phyloP scores from a whole-genome alignment of 768 basidiomycete genomes.

The Daedalea quercina region DNA sequence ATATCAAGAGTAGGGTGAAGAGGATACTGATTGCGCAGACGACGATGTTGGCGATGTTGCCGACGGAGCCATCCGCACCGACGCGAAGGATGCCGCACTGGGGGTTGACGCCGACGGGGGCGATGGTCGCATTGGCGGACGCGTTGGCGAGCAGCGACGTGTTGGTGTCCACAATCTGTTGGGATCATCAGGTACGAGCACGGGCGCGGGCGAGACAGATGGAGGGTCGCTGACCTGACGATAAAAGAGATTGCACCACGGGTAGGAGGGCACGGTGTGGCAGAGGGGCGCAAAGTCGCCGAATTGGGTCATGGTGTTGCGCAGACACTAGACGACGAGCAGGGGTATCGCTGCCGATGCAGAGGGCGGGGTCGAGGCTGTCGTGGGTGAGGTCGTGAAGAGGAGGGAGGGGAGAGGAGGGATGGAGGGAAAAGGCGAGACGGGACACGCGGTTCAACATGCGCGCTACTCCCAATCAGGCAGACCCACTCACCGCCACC shows the following conservation, averaged over 20 bases:
- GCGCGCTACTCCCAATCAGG: too few species aligned
- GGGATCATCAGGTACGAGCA: conserved; percentile 4
- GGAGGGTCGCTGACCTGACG: too few species aligned
- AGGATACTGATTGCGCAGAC: conserved; percentile 71
- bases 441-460: too few species aligned
- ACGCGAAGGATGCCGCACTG: conserved; percentile 69
- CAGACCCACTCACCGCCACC: too few species aligned
- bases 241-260: conserved; percentile 95
- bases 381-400: too few species aligned
- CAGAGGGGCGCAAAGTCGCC: conserved; percentile 72
- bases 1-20: conserved; percentile 50
- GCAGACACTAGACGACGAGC: background rate
- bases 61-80: conserved; percentile 52
- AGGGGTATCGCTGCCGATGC: background rate
- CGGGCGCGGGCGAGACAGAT: conserved; percentile 18
- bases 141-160: conserved; percentile 29
- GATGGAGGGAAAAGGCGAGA: too few species aligned
- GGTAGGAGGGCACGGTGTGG: conserved; percentile 65
- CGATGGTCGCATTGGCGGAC: conserved; percentile 40
- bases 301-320: conserved; percentile 46
- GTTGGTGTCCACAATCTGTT: conserved; percentile 26
- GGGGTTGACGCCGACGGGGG: conserved; percentile 81
- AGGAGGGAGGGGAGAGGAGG: too few species aligned
- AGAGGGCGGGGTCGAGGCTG: background rate
- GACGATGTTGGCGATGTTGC: conserved; percentile 84